Conservation (phyloP, 2,329 filamentous ascomycete species). For the Fusarium sp. region DNA sequence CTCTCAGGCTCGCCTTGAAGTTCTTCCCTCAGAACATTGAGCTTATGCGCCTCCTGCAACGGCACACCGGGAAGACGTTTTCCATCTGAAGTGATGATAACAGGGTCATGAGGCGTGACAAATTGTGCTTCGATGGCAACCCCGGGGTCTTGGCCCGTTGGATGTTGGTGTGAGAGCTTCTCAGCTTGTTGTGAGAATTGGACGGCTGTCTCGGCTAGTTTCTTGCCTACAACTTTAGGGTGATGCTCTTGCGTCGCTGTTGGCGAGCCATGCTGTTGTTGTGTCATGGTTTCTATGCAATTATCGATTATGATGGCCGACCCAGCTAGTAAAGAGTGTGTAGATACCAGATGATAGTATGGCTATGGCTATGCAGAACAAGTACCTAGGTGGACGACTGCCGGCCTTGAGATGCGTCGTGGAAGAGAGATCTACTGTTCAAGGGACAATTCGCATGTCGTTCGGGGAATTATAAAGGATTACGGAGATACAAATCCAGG, state of each 20-base stretch:
- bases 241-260: slow-evolving; percentile 8
- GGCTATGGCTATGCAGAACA: background rate
- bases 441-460: slow-evolving; percentile 18
- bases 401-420: background rate
- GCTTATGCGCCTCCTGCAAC: slow-evolving; percentile 72
- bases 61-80: slow-evolving; percentile 74
- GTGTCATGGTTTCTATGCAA: slow-evolving; percentile 16
- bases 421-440: slow-evolving; percentile 7
- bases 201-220: slow-evolving; percentile 55
- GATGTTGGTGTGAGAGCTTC: slow-evolving; percentile 59
- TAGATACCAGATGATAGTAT: background rate
- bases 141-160: slow-evolving; percentile 41
- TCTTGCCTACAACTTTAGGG: slow-evolving; percentile 30
- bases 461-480: background rate
- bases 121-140: slow-evolving; percentile 71
- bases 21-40: slow-evolving; percentile 70
- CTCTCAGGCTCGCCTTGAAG: slow-evolving; percentile 46
- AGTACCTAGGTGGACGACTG: background rate
- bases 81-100: slow-evolving; percentile 75
- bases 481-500: background rate
- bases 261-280: slow-evolving; percentile 16
- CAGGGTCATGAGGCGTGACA: slow-evolving; percentile 75
- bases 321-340: background rate
- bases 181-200: slow-evolving; percentile 70
- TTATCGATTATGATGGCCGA: background rate